Evolutionary conservation across 495 filamentous ascomycete genomes (phyloP).

Genomic region (Tetracladium marchalianum): DNA sequence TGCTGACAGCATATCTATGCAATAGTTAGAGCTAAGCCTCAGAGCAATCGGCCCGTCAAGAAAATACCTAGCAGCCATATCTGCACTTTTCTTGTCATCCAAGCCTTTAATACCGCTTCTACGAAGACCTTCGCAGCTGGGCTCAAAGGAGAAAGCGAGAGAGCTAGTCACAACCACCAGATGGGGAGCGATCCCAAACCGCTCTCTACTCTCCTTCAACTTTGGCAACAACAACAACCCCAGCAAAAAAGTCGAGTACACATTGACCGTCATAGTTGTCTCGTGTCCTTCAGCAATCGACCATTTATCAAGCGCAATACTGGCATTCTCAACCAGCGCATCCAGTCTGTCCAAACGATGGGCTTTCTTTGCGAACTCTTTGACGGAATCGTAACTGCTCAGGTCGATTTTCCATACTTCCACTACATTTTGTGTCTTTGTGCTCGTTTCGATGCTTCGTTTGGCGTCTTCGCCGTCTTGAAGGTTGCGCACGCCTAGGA

Average conservation of each 20-base stretch:
- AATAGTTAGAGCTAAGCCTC: background rate
- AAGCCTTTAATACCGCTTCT: too few relatives aligned
- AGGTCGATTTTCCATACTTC: slow-evolving; percentile 51
- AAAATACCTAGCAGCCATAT: too few relatives aligned
- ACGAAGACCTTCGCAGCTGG: background rate
- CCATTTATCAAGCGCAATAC: slow-evolving; percentile 2
- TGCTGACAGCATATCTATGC: slow-evolving; percentile 36
- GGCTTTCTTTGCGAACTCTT: slow-evolving; percentile 9
- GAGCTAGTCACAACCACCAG: slow-evolving; percentile 8
- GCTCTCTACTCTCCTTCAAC: slow-evolving; percentile 4
- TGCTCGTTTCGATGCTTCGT: slow-evolving; percentile 24
- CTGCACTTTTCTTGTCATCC: too few relatives aligned
- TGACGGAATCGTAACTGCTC: slow-evolving; percentile 14
- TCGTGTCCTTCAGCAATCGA: slow-evolving; percentile 1
- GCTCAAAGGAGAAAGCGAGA: slow-evolving; percentile 1
- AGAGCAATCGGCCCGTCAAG: too few relatives aligned
- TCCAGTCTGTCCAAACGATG: slow-evolving; percentile 8
- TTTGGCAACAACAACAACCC: slow-evolving; percentile 12
- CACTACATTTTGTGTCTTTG: slow-evolving; percentile 21
- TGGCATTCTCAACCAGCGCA: slow-evolving; percentile 12
- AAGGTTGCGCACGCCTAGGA: slow-evolving; percentile 33
- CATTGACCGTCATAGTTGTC: slow-evolving; percentile 10
- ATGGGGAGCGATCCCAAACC: slow-evolving; percentile 4
- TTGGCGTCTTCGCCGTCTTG: slow-evolving; percentile 28
- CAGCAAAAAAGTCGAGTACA: slow-evolving; percentile 11